These are phyloP conservation scores for Coemansia sp. DNA, from an alignment of 192 early-diverging fungal species.

Conservation along the genomic window DNA sequence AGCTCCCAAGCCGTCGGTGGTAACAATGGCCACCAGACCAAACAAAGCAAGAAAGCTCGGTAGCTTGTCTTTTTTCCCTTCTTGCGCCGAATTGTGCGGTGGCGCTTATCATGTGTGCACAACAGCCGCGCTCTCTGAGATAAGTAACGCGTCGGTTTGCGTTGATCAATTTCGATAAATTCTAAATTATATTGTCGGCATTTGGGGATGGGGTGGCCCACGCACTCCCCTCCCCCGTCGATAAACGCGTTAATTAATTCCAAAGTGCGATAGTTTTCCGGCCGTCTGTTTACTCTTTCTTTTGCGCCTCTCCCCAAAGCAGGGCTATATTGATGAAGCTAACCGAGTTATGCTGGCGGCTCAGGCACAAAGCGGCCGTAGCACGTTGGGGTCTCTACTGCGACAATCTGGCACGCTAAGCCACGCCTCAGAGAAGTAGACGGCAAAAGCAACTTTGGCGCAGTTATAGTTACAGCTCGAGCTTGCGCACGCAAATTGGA, in stretches of 20 bases:
- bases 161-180: background rate
- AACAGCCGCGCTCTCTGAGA: background rate
- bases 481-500: background rate
- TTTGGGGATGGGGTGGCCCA: background rate
- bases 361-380: background rate
- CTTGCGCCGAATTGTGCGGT: background rate
- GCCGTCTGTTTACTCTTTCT: background rate
- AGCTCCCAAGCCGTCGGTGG: background rate
- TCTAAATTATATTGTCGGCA: background rate
- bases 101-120: background rate
- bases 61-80: background rate
- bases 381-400: background rate
- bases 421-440: background rate
- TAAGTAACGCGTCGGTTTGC: no score
- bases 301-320: background rate
- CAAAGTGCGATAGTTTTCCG: background rate
- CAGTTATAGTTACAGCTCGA: constrained; percentile 3
- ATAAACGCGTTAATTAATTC: background rate
- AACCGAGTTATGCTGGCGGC: background rate
- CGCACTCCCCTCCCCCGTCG: background rate
- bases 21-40: background rate
- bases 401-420: background rate
- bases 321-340: background rate
- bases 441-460: background rate
- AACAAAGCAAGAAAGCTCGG: background rate